Conservation (phyloP, 441 rosid genomes). For the Adansonia rubrostipa region DNA sequence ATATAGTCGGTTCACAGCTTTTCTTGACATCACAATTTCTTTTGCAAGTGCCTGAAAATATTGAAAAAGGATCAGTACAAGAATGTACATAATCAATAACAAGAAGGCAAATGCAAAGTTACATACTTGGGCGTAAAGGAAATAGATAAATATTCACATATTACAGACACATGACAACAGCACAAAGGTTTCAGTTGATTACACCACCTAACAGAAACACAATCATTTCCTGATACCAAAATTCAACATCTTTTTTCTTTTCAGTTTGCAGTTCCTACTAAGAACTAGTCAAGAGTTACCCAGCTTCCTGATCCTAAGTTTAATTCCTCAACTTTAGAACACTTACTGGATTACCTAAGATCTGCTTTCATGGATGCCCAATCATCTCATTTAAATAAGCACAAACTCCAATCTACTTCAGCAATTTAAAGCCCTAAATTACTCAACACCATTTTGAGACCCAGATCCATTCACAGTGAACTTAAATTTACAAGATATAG, state of each 20-base stretch:
- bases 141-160: background rate
- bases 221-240: background rate
- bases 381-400: background rate
- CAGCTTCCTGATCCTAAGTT: background rate
- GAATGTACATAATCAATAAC: slow-evolving; percentile 6
- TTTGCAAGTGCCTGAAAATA: slow-evolving; percentile 49
- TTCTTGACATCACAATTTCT: slow-evolving; percentile 54
- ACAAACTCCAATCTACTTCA: background rate
- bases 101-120: background rate
- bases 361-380: background rate
- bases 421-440: background rate
- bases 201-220: background rate
- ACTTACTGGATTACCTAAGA: background rate
- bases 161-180: background rate
- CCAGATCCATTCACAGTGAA: background rate
- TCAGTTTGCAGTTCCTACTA: background rate
- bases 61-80: slow-evolving; percentile 18
- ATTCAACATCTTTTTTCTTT: background rate
- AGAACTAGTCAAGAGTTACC: background rate
- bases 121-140: background rate
- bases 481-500: background rate
- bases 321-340: background rate
- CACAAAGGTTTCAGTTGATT: background rate
- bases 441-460: background rate
- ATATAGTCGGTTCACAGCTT: slow-evolving; percentile 52